Conservation (phyloP, 192 early-diverging fungal species). For the Entomortierella lignicola region DNA sequence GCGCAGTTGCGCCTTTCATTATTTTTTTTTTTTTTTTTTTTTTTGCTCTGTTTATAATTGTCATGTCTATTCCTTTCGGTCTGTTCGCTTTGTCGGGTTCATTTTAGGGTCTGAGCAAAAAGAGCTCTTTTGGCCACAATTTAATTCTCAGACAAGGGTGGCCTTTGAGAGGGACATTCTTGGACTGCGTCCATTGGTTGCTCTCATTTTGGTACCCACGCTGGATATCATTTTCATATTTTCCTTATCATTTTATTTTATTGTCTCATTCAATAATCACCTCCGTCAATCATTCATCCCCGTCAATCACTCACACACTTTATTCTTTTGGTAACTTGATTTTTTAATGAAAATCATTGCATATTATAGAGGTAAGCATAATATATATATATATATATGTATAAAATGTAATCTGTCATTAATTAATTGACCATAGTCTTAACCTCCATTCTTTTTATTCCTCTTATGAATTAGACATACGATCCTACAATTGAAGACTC, state of each 20-base stretch:
- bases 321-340: neutral
- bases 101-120: constrained; percentile 28
- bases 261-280: too few relatives aligned
- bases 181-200: neutral
- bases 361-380: constrained; percentile 14
- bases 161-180: neutral
- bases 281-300: neutral
- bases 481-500: constrained; percentile 99
- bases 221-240: neutral
- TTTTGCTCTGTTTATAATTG: neutral
- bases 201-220: neutral
- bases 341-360: neutral
- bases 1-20: neutral
- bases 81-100: constrained; percentile 4
- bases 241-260: too few relatives aligned
- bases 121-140: constrained; percentile 4
- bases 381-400: neutral
- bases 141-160: constrained; percentile 16
- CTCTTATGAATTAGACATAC: constrained; percentile 75
- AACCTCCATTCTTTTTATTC: neutral
- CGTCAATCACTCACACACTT: neutral
- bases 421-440: neutral
- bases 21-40: constrained; percentile 1
- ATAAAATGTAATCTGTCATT: too few relatives aligned
- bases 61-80: constrained; percentile 2